These are phyloP conservation scores for Graphilbum ipis-grandicollis DNA, from an alignment of 2,329 filamentous ascomycete species.

Conservation along the genomic window DNA sequence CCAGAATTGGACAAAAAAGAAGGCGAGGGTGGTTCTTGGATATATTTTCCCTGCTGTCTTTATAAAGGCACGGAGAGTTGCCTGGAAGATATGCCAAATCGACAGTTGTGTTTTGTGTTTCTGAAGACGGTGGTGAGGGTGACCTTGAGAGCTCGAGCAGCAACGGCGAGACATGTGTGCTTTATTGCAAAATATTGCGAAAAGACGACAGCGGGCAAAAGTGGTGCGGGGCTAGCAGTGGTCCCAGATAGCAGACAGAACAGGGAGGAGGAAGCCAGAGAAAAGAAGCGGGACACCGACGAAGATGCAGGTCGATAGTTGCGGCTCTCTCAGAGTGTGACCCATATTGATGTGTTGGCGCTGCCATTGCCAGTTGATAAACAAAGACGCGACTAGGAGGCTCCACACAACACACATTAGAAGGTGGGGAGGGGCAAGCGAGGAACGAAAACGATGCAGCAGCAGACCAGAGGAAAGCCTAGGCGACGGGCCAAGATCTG, in stretches of 20 bases:
- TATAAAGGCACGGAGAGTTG: no score
- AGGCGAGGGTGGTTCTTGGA: no score
- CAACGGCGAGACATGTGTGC: constrained; percentile 43
- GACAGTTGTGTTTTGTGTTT: constrained; percentile 4
- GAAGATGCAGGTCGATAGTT: constrained; percentile 41
- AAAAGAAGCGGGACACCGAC: constrained; percentile 20
- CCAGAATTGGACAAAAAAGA: no score
- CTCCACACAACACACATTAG: constrained; percentile 42
- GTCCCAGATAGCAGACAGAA: constrained; percentile 20
- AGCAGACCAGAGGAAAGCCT: neutral
- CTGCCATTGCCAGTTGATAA: constrained; percentile 65
- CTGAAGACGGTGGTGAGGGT: neutral
- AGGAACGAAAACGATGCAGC: neutral
- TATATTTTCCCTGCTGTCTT: no score
- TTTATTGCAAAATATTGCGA: constrained; percentile 45
- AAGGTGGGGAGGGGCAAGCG: constrained; percentile 8
- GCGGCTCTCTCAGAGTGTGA: constrained; percentile 41
- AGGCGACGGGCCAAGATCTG: no score
- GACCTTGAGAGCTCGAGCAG: constrained; percentile 27
- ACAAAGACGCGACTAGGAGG: constrained; percentile 43
- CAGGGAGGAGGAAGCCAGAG: constrained; percentile 17
- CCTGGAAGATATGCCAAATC: no score
- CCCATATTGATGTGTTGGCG: constrained; percentile 81
- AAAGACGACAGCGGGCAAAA: constrained; percentile 12
- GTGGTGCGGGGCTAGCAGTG: constrained; percentile 27